Evolutionary conservation across 2,329 filamentous ascomycete species (phyloP), one percentile per base, ranked within the genome.

Genomic region (Chaetomiaceae sp.): DNA sequence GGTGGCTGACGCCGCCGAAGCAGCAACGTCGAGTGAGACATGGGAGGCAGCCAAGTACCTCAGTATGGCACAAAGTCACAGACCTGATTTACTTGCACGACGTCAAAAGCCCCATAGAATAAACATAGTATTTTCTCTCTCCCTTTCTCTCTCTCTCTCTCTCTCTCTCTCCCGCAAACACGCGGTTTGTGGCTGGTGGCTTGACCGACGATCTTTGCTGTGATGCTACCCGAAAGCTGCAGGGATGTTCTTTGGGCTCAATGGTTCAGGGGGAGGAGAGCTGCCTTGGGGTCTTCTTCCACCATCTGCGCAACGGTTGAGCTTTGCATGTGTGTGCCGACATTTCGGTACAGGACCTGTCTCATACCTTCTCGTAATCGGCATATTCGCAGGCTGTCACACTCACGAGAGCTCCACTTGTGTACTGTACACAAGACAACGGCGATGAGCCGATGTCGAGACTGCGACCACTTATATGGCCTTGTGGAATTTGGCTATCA

Each of bases 221-320:
- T 48, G 53, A 49, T 52, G 49, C 44, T 55, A 52, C 53, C 49
- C 53, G 52, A 52, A 42, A 34, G 4, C 40, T 37, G 40, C 53
- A 48, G 33, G 43, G 53, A 16, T 34, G 18, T 9, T 9, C 4
- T 45, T 46, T 52, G 45, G 45, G 48, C 48, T 37, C 23, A 18
- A 9, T 36, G 25, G 16, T 95, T 69, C 16, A 10, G 44, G n/a
- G 18, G 16, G 41, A 44, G 11, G 40, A 29, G 40, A 5, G 33
- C 21, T 10, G 37, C 18, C 34, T n/a, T 4, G 7, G 18, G 20
- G 20, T 21, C 37, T 4, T 18, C 20, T 25, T 18, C 5, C 6
- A 25, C 23, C 23, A 14, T 14, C 29, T 23, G 18, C 41, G 27
- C 27, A 21, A 44, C 41, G 41, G 41, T 43, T 14, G 27, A 36